Evolutionary conservation across 2,329 filamentous ascomycete species (phyloP), one percentile per base, ranked within the genome.

Genomic region (Chalara sp.): DNA sequence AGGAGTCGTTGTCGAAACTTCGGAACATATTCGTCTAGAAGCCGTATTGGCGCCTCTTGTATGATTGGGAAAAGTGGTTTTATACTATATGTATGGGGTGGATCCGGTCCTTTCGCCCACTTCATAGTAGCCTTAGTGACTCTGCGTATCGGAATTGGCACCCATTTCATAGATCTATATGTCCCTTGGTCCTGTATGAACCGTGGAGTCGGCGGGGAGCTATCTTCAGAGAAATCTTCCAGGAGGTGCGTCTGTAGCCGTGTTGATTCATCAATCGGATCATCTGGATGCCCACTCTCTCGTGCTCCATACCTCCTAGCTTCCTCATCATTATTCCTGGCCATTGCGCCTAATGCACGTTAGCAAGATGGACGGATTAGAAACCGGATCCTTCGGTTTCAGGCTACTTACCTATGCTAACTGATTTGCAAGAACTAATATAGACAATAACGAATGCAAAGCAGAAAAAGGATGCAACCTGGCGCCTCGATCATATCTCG

Each of bases 21-120:
- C 0, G 84, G 83, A 2, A 87, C 69, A 58, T 80, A 78, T 49
- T 71, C 76, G 56, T 89, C 78, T 51, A 89, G 64, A 41, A 89
- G 67, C 43, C 70, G 68, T 53, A 87, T 70, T 1, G 87, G 88
- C 32, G 79, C 79, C 55, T 81, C 76, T 65, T 93, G 88, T 10
- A 89, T 65, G 10, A 63, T 63, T 2, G 87, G 85, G 47, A 90
- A 79, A 50, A 87, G 55, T 0, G 83, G 81, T 44, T 70, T 67
- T 61, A 86, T 83, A 53, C 63, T 70, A 63, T 73, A 75, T 40
- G 65, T 64, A 53, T 70, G 72, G 2, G 81, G 76, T 32, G 73
- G 72, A n/a, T 70, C 58, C 3, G 83, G 83, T 0, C 83, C 83
- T 43, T 69, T 64, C 8, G 74, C 68, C 81, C 81, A 85, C 49